Evolutionary conservation across 1,284 basidiomycete genomes (phyloP).

Genomic region (Phellinidium pouzarii): DNA sequence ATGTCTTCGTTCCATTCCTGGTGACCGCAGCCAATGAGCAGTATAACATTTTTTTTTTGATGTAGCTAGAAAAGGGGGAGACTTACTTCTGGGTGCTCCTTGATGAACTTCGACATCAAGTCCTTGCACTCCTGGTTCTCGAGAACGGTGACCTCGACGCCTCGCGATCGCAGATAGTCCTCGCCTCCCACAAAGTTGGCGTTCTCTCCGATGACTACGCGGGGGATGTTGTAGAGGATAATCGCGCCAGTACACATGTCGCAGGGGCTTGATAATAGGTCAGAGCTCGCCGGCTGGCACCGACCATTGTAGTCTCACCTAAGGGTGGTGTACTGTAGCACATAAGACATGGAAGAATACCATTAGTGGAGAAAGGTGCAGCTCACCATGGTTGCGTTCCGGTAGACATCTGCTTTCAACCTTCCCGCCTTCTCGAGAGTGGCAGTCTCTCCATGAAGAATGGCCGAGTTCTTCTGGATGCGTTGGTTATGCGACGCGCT

Average conservation of each 20-base stretch:
- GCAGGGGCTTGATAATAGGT: slow-evolving; percentile 39
- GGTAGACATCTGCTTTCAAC: slow-evolving; percentile 36
- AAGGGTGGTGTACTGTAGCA: slow-evolving; percentile 39
- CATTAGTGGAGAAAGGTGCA: background rate
- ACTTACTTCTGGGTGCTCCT: slow-evolving; percentile 43
- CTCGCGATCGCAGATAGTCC: slow-evolving; percentile 39
- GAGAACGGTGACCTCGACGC: slow-evolving; percentile 47
- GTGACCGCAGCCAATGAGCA: background rate
- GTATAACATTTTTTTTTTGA: slow-evolving; percentile 6
- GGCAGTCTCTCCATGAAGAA: slow-evolving; percentile 50
- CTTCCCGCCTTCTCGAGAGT: slow-evolving; percentile 46
- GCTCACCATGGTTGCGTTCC: slow-evolving; percentile 41
- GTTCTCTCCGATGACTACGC: slow-evolving; percentile 58
- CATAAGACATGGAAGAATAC: background rate
- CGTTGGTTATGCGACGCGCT: slow-evolving; percentile 46
- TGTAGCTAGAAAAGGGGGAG: background rate
- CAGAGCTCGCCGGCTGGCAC: background rate
- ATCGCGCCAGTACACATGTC: slow-evolving; percentile 59
- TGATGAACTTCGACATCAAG: slow-evolving; percentile 33
- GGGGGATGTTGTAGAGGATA: slow-evolving; percentile 50
- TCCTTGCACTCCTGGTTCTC: slow-evolving; percentile 15
- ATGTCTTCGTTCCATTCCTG: slow-evolving; percentile 57
- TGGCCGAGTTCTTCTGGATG: slow-evolving; percentile 47
- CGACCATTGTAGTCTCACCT: slow-evolving; percentile 31
- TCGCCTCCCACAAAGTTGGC: slow-evolving; percentile 43